These are phyloP conservation scores for Dothideomycetes sp. DNA, from an alignment of 2,329 filamentous ascomycete genomes.

Conservation along the genomic window DNA sequence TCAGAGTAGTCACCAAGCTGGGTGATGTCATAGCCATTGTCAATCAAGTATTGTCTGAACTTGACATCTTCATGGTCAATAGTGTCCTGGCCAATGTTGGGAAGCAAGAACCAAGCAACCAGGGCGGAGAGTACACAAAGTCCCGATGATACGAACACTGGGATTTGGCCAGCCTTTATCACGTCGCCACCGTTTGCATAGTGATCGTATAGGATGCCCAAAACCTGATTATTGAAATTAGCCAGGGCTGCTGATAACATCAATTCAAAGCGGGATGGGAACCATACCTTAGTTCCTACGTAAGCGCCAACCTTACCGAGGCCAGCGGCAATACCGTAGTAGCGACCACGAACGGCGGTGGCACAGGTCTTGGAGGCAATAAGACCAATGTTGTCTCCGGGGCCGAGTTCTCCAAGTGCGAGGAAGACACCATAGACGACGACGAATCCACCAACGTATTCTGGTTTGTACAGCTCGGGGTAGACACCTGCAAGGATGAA, in stretches of 20 bases:
- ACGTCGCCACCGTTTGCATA: constrained; percentile 42
- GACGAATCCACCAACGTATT: constrained; percentile 63
- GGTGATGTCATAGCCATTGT: constrained; percentile 61
- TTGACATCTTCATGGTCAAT: constrained; percentile 65
- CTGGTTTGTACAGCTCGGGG: constrained; percentile 50
- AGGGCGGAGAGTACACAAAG: constrained; percentile 66
- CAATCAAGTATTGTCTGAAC: constrained; percentile 64
- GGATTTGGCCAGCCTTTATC: constrained; percentile 59
- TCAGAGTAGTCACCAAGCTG: constrained; percentile 16
- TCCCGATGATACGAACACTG: constrained; percentile 74
- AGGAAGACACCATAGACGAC: constrained; percentile 73
- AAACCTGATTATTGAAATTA: constrained; percentile 58
- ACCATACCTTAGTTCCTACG: constrained; percentile 45
- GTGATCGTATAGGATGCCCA: constrained; percentile 55
- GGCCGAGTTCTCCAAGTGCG: constrained; percentile 68
- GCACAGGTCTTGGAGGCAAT: constrained; percentile 80
- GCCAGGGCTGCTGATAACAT: too few species aligned
- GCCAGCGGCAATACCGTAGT: constrained; percentile 60
- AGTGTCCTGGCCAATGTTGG: constrained; percentile 71
- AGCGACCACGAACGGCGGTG: constrained; percentile 69
- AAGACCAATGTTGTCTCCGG: constrained; percentile 84
- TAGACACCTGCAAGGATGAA: constrained; percentile 86
- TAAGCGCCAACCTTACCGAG: constrained; percentile 67
- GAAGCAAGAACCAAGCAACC: constrained; percentile 57
- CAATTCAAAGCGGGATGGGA: too few species aligned